These are phyloP conservation scores for Phialophora verrucosa DNA, from an alignment of 2,329 filamentous ascomycete species.

Conservation along the genomic window DNA sequence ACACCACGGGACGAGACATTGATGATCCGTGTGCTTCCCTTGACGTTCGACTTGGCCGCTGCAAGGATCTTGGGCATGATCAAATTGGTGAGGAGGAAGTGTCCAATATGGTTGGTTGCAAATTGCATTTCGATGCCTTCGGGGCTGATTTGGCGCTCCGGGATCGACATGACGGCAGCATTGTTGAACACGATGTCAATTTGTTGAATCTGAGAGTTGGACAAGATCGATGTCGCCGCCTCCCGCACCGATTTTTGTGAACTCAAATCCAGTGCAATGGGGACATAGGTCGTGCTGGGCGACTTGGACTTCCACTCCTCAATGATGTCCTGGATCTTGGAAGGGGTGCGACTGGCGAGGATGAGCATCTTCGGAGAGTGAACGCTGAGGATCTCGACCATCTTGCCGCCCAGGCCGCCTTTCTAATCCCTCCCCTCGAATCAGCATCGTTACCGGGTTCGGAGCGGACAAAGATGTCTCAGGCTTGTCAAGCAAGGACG, in stretches of 20 bases:
- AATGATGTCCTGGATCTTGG: slow-evolving; percentile 33
- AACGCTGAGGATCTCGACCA: slow-evolving; percentile 32
- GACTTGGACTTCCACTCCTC: slow-evolving; percentile 18
- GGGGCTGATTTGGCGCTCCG: slow-evolving; percentile 34
- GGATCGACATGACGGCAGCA: slow-evolving; percentile 49
- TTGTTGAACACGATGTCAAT: slow-evolving; percentile 52
- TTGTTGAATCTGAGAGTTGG: slow-evolving; percentile 30
- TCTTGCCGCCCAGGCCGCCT: slow-evolving; percentile 30
- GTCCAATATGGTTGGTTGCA: slow-evolving; percentile 49
- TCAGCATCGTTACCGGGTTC: not conserved
- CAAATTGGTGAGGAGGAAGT: slow-evolving; percentile 50
- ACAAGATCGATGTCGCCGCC: slow-evolving; percentile 44
- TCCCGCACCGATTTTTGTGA: slow-evolving; percentile 43
- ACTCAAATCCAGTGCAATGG: slow-evolving; percentile 45
- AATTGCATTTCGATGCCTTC: slow-evolving; percentile 51
- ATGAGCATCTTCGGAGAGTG: slow-evolving; percentile 31
- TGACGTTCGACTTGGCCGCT: slow-evolving; percentile 35
- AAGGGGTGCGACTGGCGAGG: slow-evolving; percentile 30
- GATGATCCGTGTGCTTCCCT: slow-evolving; percentile 39
- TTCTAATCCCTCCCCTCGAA: not conserved
- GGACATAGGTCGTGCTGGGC: slow-evolving; percentile 38
- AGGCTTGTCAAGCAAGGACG: not conserved
- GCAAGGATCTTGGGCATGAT: slow-evolving; percentile 46
- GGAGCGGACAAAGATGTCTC: not conserved
- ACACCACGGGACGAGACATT: slow-evolving; percentile 39